Evolutionary conservation across 1,139 yeast genomes (phyloP), one percentile per base, ranked within the genome.

Genomic region (Chernovozyma sophiae-reginae): DNA sequence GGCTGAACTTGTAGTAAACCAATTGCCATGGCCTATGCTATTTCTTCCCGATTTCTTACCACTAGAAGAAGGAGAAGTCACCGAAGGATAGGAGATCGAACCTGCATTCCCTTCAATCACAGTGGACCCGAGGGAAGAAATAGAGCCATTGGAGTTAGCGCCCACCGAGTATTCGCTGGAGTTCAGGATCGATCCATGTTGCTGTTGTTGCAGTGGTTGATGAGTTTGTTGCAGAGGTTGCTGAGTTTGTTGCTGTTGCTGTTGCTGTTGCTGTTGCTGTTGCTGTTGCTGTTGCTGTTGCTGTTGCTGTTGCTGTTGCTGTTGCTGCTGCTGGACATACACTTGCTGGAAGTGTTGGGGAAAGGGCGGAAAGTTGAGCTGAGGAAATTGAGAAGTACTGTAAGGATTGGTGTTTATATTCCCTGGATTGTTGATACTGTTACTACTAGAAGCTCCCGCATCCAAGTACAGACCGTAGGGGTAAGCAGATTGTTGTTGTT

Each of bases 291-390:
- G 43, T 23, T 39, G 43, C 4, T 39, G 38, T n/a, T 36, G 38
- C n/a, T n/a, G 23, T 20, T 20, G 23, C 23, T 20, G 23, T 10
- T 20, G 23, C 23, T 20, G 23, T n/a, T 41, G 20, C 14, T 33
- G 37, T 13, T 7, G 27, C 6, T 25, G 15, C 13, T 25, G 25
- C 26, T 34, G 36, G 5, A 22, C 20, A 20, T 29, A 33, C n/a
- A 37, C n/a, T 30, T 48, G 52, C 15, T 43, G 50, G 18, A 42
- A 45, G 27, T 41, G 46, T 23, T 46, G 52, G 19, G 45, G 47
- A 31, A 41, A 45, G 3, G 48, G 47, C 11, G 50, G 42, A 32
- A 40, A 47, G 30, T 41, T 20, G 20, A 39, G 19, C 17, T 35
- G 41, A 3, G 35, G 30, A n/a, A 28, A 19, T 14, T 27, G 36